phyloP scores from a whole-genome alignment of 148 eudicot species.

The Tetragonia tetragonoides region DNA sequence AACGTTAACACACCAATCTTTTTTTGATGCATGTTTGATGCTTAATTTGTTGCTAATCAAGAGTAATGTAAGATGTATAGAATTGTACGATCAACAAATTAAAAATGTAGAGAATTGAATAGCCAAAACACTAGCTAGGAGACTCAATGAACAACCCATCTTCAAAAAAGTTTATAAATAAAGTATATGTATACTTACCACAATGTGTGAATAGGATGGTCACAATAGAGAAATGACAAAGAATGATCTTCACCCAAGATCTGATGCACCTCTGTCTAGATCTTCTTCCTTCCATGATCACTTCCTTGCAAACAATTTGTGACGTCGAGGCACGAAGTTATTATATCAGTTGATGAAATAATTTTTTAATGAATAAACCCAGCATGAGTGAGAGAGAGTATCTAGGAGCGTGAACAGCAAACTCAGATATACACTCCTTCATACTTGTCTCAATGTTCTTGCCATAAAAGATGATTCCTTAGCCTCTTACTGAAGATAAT shows the following conservation, averaged over 20 bases:
- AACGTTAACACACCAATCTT: too few relatives aligned
- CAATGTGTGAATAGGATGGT: constrained; percentile 4
- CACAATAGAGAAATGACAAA: background rate
- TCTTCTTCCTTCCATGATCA: constrained; percentile 10
- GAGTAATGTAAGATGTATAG: too few relatives aligned
- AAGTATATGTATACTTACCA: constrained; percentile 17
- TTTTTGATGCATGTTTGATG: too few relatives aligned
- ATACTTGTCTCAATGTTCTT: background rate
- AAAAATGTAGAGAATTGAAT: too few relatives aligned
- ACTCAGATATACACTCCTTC: background rate
- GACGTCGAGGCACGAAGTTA: background rate
- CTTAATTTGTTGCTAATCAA: too few relatives aligned
- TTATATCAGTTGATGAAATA: background rate
- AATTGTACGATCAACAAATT: too few relatives aligned
- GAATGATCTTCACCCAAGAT: background rate
- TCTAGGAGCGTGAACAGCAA: background rate
- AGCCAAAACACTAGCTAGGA: too few relatives aligned
- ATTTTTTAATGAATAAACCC: too few relatives aligned
- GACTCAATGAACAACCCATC: background rate
- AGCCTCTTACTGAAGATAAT: constrained; percentile 19
- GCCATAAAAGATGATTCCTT: constrained; percentile 9
- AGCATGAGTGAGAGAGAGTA: background rate
- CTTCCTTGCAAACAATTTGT: background rate
- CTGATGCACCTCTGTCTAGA: background rate
- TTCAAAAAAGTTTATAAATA: background rate